Percentiles rank a stretch among this genome's conserved stretches.
phyloP scores from a whole-genome alignment of 1,284 basidiomycete genomes.

The Ceratobasidium sp. region DNA sequence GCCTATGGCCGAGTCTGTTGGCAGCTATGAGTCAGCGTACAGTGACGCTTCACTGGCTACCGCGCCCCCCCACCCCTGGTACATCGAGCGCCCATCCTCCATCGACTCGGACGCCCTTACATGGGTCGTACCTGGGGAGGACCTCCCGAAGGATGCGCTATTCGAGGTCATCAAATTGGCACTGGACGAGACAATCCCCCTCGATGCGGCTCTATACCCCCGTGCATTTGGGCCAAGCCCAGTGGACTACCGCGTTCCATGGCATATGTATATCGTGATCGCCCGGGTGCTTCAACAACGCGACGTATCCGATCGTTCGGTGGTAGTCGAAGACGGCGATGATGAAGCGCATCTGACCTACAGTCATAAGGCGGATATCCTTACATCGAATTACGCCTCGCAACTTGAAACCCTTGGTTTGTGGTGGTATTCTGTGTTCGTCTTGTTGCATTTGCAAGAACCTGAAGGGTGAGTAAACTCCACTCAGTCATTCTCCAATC shows the following conservation, averaged over 20 bases:
- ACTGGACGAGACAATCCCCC: constrained; percentile 58
- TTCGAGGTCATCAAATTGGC: constrained; percentile 84
- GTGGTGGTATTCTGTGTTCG: constrained; percentile 88
- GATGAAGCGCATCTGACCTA: constrained; percentile 54
- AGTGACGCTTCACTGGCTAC: constrained; percentile 47
- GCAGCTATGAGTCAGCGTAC: constrained; percentile 62
- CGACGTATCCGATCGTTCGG: constrained; percentile 80
- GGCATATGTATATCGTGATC: constrained; percentile 92
- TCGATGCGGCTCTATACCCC: constrained; percentile 62
- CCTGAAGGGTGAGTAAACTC: constrained; percentile 68
- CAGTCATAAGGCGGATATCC: constrained; percentile 80
- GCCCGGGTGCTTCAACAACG: constrained; percentile 81
- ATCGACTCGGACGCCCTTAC: constrained; percentile 49
- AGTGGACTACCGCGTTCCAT: constrained; percentile 82
- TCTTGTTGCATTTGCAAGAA: constrained; percentile 87
- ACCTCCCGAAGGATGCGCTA: constrained; percentile 65
- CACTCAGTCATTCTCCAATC: constrained; percentile 16
- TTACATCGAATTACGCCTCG: constrained; percentile 84
- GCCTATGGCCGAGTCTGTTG: constrained; percentile 72
- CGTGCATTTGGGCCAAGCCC: constrained; percentile 79
- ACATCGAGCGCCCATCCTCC: constrained; percentile 56
- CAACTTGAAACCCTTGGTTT: constrained; percentile 84
- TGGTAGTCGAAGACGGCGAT: constrained; percentile 51
- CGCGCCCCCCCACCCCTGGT: constrained; percentile 73
- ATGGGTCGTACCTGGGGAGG: constrained; percentile 45